Conservation (phyloP, 1,139 yeast species). For the Candida buenavistaensis region DNA sequence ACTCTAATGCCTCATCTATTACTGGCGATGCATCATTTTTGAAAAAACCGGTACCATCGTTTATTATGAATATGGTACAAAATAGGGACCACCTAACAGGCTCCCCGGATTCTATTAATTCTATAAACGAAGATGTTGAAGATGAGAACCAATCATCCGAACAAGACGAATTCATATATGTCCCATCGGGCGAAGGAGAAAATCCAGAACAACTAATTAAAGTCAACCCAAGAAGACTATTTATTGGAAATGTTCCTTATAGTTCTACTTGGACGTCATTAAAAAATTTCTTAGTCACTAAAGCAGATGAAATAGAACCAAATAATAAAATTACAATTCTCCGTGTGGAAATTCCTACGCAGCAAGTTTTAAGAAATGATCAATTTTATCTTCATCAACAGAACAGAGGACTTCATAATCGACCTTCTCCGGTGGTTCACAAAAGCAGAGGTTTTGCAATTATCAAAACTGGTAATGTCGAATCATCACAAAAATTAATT, state of each 20-base stretch:
- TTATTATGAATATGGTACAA: slow-evolving; percentile 30
- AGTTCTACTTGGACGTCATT: slow-evolving; percentile 56
- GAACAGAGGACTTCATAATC: not conserved
- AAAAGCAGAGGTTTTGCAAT: slow-evolving; percentile 64
- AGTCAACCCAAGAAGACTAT: slow-evolving; percentile 43
- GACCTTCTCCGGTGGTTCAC: slow-evolving; percentile 9
- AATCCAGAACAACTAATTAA: slow-evolving; percentile 24
- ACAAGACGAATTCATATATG: slow-evolving; percentile 20
- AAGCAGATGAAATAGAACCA: slow-evolving; percentile 35
- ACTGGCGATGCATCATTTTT: slow-evolving; percentile 6
- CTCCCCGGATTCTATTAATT: slow-evolving; percentile 9
- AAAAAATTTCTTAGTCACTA: slow-evolving; percentile 43
- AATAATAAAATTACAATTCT: slow-evolving; percentile 31
- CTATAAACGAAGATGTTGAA: slow-evolving; percentile 5
- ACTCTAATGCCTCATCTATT: slow-evolving; percentile 14
- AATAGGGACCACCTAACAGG: slow-evolving; percentile 6
- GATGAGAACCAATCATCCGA: slow-evolving; percentile 44
- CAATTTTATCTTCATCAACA: slow-evolving; percentile 5
- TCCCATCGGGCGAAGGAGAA: slow-evolving; percentile 33
- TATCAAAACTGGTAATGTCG: slow-evolving; percentile 51
- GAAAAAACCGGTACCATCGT: slow-evolving; percentile 28
- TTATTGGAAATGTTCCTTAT: slow-evolving; percentile 61
- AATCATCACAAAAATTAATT: slow-evolving; percentile 54
- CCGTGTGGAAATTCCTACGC: slow-evolving; percentile 59
- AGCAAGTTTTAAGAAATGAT: slow-evolving; percentile 14